Conservation (phyloP, 1,284 basidiomycete species). For the Hymenochaete sp. region DNA sequence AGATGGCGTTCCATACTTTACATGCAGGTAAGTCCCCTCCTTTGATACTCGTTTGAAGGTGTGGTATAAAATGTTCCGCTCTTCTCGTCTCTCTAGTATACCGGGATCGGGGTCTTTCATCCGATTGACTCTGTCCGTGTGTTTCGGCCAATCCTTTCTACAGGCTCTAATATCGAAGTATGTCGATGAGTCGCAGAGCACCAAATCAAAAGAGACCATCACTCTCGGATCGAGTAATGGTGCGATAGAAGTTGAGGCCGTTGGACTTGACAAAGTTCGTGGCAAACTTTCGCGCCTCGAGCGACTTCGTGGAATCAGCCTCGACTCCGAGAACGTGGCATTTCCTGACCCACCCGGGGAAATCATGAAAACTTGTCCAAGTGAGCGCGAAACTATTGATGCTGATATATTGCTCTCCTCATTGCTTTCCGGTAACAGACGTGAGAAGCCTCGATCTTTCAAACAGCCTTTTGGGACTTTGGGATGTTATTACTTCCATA, state of each 20-base stretch:
- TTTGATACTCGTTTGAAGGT: constrained; percentile 7
- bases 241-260: constrained; percentile 80
- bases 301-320: constrained; percentile 66
- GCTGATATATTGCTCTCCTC: neutral
- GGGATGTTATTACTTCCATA: constrained; percentile 66
- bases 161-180: constrained; percentile 72
- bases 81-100: constrained; percentile 30
- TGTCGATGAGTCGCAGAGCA: constrained; percentile 50
- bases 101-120: constrained; percentile 67
- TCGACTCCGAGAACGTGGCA: constrained; percentile 63
- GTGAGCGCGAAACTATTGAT: constrained; percentile 35
- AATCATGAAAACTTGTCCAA: constrained; percentile 56
- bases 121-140: constrained; percentile 48
- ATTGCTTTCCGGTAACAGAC: constrained; percentile 35
- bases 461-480: constrained; percentile 62
- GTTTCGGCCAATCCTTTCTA: constrained; percentile 64
- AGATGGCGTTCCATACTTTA: constrained; percentile 74
- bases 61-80: constrained; percentile 1
- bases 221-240: constrained; percentile 75
- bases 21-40: constrained; percentile 49
- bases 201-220: constrained; percentile 47
- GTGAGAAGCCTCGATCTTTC: constrained; percentile 80
- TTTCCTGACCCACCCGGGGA: constrained; percentile 44
- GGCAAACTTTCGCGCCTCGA: constrained; percentile 60
- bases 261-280: constrained; percentile 72